Conservation (phyloP, 495 filamentous ascomycete genomes). For the Lepidopterella palustris region DNA sequence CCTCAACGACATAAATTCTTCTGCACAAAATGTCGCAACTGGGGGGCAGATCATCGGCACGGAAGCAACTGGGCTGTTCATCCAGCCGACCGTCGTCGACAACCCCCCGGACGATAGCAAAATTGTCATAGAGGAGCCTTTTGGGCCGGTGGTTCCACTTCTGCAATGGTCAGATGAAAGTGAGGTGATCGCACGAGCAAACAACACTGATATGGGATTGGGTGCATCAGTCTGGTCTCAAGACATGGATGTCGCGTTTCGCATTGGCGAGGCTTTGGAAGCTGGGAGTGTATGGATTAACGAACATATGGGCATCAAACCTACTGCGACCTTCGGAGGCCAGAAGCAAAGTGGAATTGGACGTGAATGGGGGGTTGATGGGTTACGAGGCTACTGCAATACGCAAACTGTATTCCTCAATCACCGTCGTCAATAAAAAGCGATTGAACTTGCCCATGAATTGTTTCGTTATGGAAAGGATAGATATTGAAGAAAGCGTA, state of each 20-base stretch:
- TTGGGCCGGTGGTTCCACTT: conserved; percentile 52
- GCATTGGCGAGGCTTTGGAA: conserved; percentile 47
- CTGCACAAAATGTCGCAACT: conserved; percentile 35
- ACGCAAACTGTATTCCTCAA: conserved; percentile 1
- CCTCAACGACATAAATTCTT: conserved; percentile 36
- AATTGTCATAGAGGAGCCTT: conserved; percentile 46
- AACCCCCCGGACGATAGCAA: conserved; percentile 42
- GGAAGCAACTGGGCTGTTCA: conserved; percentile 39
- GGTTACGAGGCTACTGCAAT: conserved; percentile 9
- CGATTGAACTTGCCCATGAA: no score
- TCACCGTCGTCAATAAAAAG: background rate
- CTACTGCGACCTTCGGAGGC: conserved; percentile 6
- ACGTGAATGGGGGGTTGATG: conserved; percentile 8
- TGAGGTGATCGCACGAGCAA: conserved; percentile 52
- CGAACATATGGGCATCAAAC: background rate
- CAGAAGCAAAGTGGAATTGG: conserved; percentile 13
- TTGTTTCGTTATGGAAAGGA: no score
- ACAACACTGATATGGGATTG: conserved; percentile 50
- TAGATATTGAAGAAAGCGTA: no score
- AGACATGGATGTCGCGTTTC: conserved; percentile 45
- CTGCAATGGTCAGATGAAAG: conserved; percentile 51
- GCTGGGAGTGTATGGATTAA: conserved; percentile 56
- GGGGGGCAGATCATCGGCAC: conserved; percentile 36
- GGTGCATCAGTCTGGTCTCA: conserved; percentile 52
- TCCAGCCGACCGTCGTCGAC: conserved; percentile 46